These are phyloP conservation scores for Geranomyces variabilis DNA, from an alignment of 192 early-diverging fungal genomes.

Conservation along the genomic window DNA sequence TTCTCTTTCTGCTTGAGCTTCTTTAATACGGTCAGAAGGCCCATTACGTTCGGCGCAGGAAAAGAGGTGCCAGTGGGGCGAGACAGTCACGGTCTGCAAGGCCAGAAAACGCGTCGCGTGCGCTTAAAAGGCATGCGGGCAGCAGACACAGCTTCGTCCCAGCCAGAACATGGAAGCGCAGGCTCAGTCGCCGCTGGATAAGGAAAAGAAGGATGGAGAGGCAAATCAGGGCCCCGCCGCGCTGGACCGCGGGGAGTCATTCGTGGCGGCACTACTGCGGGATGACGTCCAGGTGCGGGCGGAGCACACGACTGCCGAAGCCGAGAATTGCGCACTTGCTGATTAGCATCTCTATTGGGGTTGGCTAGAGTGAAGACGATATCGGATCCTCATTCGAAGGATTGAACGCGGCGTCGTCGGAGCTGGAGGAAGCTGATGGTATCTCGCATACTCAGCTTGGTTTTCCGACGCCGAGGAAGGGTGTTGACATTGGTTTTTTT, in stretches of 20 bases:
- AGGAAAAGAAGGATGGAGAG: slow-evolving; percentile 10
- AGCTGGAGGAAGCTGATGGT: slow-evolving; percentile 21
- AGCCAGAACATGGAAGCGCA: neutral
- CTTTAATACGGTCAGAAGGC: slow-evolving; percentile 89
- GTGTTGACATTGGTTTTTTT: neutral
- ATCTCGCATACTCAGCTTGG: neutral
- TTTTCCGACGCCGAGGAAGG: neutral
- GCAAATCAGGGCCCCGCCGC: neutral
- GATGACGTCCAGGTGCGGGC: slow-evolving; percentile 12
- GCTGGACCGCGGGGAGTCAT: slow-evolving; percentile 6
- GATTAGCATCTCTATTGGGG: too few relatives aligned
- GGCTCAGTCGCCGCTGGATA: neutral
- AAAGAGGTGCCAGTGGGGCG: too few relatives aligned
- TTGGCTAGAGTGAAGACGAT: neutral
- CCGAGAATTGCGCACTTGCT: neutral
- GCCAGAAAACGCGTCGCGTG: too few relatives aligned
- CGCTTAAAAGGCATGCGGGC: too few relatives aligned
- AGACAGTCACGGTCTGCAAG: too few relatives aligned
- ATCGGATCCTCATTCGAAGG: slow-evolving; percentile 2
- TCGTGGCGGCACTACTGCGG: slow-evolving; percentile 14
- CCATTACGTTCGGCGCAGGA: slow-evolving; percentile 62
- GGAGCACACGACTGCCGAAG: too few relatives aligned
- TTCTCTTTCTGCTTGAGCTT: slow-evolving; percentile 91
- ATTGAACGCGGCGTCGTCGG: slow-evolving; percentile 8
- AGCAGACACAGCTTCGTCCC: too few relatives aligned